Evolutionary conservation across 2,329 filamentous ascomycete species (phyloP).

Genomic region (Pseudopyricularia cyperi): DNA sequence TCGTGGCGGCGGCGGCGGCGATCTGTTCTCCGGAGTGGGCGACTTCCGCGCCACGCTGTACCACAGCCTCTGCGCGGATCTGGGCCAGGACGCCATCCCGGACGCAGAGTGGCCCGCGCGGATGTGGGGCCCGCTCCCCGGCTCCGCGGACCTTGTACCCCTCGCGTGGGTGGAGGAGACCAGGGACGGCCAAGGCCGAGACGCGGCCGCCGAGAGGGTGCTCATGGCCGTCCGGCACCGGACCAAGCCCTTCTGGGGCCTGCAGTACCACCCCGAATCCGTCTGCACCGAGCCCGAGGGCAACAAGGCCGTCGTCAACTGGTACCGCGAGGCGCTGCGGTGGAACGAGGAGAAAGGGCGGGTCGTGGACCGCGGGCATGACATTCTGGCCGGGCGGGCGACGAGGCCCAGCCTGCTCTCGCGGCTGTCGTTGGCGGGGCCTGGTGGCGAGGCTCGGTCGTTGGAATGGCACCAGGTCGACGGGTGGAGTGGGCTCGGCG

Average conservation of each 20-base stretch:
- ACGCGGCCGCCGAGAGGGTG: conserved; percentile 34
- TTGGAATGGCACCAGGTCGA: background rate
- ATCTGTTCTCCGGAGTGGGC: conserved; percentile 53
- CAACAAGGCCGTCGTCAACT: conserved; percentile 53
- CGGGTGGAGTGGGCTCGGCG: conserved; percentile 1
- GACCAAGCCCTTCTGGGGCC: conserved; percentile 63
- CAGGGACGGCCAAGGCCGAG: conserved; percentile 18
- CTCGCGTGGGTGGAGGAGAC: conserved; percentile 49
- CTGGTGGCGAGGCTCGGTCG: background rate
- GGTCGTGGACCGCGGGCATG: conserved; percentile 5
- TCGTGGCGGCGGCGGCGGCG: conserved; percentile 16
- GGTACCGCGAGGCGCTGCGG: conserved; percentile 53
- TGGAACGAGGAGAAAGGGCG: conserved; percentile 38
- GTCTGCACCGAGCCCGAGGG: conserved; percentile 64
- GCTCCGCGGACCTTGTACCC: conserved; percentile 32
- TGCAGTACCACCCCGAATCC: conserved; percentile 88
- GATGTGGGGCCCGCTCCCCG: conserved; percentile 24
- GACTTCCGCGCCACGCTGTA: conserved; percentile 63
- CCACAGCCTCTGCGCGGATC: conserved; percentile 48
- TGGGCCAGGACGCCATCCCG: conserved; percentile 31
- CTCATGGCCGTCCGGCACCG: conserved; percentile 67
- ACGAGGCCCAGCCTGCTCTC: conserved; percentile 21
- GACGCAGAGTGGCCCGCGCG: conserved; percentile 19
- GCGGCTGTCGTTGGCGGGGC: background rate
- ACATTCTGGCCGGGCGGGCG: conserved; percentile 16